Percentiles rank a stretch among this genome's conserved stretches.
Evolutionary conservation across 2,329 filamentous ascomycete species (phyloP).

Genomic region (Fusarium mexicanum): DNA sequence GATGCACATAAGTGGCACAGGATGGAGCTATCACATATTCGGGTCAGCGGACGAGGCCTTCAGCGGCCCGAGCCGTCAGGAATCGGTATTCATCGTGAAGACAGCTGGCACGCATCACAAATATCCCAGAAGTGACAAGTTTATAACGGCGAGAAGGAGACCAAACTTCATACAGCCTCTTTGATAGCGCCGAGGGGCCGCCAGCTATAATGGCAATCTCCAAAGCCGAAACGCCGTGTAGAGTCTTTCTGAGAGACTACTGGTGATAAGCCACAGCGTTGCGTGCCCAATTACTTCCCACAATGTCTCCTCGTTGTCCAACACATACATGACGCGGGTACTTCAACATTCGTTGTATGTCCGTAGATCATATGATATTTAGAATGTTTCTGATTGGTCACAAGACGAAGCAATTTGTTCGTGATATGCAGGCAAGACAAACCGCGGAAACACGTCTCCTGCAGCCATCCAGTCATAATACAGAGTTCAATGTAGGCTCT

Average conservation of each 20-base stretch:
- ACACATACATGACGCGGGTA: not conserved
- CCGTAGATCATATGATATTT: not conserved
- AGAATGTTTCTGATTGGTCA: not conserved
- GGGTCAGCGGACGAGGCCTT: not conserved
- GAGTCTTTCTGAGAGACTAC: not conserved
- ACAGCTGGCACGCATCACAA: rapidly evolving
- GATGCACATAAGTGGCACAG: not conserved
- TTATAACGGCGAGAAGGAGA: rapidly evolving
- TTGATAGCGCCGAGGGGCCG: rapidly evolving
- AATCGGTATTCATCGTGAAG: too few relatives aligned
- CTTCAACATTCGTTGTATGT: not conserved
- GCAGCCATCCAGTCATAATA: not conserved
- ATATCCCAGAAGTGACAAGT: rapidly evolving
- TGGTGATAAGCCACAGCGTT: not conserved
- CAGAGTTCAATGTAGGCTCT: too few relatives aligned
- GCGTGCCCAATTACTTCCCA: not conserved
- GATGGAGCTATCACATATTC: not conserved
- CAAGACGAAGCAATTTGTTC: not conserved
- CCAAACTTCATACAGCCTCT: rapidly evolving
- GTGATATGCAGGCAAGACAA: not conserved
- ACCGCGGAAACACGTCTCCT: not conserved
- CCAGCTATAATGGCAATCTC: not conserved
- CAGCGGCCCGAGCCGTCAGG: not conserved
- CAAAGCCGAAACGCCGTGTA: not conserved
- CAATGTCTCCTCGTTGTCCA: not conserved